Conservation (phyloP, 208 protist genomes). For the Acanthamoeba royreba region DNA sequence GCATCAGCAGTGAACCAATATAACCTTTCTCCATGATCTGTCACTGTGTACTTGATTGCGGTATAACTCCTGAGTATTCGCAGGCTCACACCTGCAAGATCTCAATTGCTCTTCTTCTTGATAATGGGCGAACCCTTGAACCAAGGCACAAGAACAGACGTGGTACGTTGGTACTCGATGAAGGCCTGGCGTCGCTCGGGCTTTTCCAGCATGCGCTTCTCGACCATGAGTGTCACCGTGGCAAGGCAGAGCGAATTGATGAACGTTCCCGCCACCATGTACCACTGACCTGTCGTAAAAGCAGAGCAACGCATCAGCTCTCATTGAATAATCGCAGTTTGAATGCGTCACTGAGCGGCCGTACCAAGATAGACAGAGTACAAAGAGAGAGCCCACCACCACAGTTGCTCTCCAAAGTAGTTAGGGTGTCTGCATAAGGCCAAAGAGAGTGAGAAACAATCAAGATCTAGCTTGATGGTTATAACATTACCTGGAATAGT, state of each 20-base stretch:
- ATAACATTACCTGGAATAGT: conserved; percentile 46
- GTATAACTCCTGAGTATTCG: too few species aligned
- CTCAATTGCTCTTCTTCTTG: conserved; percentile 33
- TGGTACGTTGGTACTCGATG: conserved; percentile 33
- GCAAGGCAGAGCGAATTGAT: conserved; percentile 38
- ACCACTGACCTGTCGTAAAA: neutral
- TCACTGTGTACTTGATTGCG: too few species aligned
- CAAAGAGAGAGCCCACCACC: conserved; percentile 9
- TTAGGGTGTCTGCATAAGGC: neutral
- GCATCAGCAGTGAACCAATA: too few species aligned
- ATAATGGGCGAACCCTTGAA: neutral
- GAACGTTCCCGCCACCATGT: conserved; percentile 31
- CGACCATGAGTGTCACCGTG: conserved; percentile 38
- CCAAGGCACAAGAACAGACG: conserved; percentile 28
- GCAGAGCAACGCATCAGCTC: neutral
- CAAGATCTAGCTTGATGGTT: too few species aligned
- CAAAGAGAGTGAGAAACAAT: too few species aligned
- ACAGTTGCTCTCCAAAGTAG: conserved; percentile 46
- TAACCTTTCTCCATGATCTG: too few species aligned
- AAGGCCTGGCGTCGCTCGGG: neutral
- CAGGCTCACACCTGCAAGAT: too few species aligned
- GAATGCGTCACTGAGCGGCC: too few species aligned
- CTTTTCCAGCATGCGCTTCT: conserved; percentile 30
- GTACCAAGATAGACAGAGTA: neutral
- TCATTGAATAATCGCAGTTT: neutral